Conservation (phyloP, 371 early-diverging fungal genomes). For the Massospora cicadina region DNA sequence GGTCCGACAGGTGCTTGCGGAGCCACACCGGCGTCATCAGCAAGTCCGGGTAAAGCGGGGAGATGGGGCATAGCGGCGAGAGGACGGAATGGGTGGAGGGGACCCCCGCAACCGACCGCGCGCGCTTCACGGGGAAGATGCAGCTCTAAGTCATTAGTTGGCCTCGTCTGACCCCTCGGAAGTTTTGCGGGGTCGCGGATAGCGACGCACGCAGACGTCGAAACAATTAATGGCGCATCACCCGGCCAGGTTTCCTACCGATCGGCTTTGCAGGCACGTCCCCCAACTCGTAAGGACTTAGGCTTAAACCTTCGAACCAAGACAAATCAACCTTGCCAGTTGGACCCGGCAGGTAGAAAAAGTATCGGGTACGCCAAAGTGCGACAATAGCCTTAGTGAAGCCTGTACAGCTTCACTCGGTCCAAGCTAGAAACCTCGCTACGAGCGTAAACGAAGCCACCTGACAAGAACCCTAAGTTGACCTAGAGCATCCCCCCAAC, state of each 20-base stretch:
- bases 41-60: slow-evolving; percentile 67
- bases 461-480: no score
- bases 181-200: not conserved
- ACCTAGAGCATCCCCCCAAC: no score
- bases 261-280: not conserved
- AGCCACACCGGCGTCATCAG: slow-evolving; percentile 56
- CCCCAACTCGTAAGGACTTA: no score
- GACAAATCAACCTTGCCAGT: no score
- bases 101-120: not conserved
- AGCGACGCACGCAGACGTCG: not conserved
- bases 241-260: not conserved
- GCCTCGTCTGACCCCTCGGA: not conserved
- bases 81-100: slow-evolving; percentile 21
- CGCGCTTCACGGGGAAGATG: not conserved
- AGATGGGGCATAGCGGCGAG: slow-evolving; percentile 45
- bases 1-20: slow-evolving; percentile 31
- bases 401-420: no score
- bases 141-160: not conserved
- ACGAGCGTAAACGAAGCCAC: no score
- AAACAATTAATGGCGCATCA: not conserved
- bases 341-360: no score
- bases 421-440: no score
- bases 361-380: no score
- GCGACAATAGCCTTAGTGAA: no score
- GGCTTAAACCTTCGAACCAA: no score